Evolutionary conservation across 73 alveolate genomes (phyloP).

Genomic region (Tetrahymena thermophila): DNA sequence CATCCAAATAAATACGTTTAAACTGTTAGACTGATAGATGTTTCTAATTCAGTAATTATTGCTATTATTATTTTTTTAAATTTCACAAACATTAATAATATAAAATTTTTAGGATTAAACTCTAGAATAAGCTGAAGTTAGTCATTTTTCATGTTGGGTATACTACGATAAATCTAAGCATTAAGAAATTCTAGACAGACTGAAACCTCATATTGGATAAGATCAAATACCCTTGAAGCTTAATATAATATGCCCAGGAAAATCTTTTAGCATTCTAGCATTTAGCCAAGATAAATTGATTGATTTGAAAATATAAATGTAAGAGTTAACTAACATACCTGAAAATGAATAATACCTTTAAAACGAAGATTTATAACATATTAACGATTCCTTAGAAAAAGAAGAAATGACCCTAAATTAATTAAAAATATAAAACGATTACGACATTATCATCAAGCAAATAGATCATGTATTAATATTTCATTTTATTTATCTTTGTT

Average conservation of each 20-base stretch:
- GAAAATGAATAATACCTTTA: neutral
- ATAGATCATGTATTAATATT: neutral
- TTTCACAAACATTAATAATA: neutral
- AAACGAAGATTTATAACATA: neutral
- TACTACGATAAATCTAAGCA: neutral
- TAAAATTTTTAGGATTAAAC: neutral
- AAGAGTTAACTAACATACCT: neutral
- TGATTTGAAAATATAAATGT: neutral
- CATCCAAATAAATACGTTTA: neutral
- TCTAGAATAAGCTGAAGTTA: neutral
- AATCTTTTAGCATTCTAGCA: neutral
- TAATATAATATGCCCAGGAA: neutral
- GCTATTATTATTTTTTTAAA: too few relatives aligned
- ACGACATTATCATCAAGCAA: neutral
- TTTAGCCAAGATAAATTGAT: neutral
- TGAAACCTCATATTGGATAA: neutral
- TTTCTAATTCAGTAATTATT: neutral
- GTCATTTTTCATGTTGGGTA: neutral
- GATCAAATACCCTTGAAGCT: neutral
- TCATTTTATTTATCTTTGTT: neutral
- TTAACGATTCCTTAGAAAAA: neutral
- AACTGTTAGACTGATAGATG: neutral
- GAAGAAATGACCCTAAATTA: neutral
- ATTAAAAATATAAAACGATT: neutral
- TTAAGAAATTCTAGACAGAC: neutral